phyloP scores from a whole-genome alignment of 805 yeast species.

The Yamadazyma philogaea region DNA sequence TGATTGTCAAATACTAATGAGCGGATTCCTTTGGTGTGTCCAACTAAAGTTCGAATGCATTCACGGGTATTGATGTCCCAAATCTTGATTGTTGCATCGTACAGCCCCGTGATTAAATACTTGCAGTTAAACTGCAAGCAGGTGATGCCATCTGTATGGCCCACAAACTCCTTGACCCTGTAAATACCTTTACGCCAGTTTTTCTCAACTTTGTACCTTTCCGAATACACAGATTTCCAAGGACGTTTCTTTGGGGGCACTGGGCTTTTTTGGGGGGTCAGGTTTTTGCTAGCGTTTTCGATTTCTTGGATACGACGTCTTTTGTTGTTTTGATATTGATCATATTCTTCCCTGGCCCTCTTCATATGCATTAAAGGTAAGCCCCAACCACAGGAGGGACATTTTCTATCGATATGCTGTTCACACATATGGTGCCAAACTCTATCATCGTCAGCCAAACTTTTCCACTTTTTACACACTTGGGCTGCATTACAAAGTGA shows the following conservation, averaged over 20 bases:
- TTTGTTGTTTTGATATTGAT: slow-evolving; percentile 2
- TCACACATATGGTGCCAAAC: slow-evolving; percentile 99
- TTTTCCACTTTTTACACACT: slow-evolving; percentile 84
- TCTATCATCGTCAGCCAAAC: slow-evolving; percentile 89
- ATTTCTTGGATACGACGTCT: slow-evolving; percentile 9
- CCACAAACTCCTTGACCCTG: slow-evolving; percentile 60
- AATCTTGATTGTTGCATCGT: slow-evolving; percentile 85
- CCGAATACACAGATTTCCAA: slow-evolving; percentile 93
- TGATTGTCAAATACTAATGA: slow-evolving; percentile 82
- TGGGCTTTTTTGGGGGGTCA: background rate
- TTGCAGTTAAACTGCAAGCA: slow-evolving; percentile 79
- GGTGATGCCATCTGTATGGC: slow-evolving; percentile 87
- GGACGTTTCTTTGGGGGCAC: slow-evolving; percentile 51
- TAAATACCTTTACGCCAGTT: slow-evolving; percentile 91
- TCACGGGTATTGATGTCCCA: slow-evolving; percentile 87
- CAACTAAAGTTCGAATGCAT: slow-evolving; percentile 69
- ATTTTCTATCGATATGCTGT: slow-evolving; percentile 95
- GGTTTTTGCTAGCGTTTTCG: slow-evolving; percentile 10
- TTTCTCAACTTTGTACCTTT: slow-evolving; percentile 84
- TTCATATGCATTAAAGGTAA: slow-evolving; percentile 90
- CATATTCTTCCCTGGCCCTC: slow-evolving; percentile 51
- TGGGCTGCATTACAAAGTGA: slow-evolving; percentile 94
- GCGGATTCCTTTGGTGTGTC: slow-evolving; percentile 88
- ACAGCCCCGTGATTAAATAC: slow-evolving; percentile 84
- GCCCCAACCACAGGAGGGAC: slow-evolving; percentile 99